Base-by-base conservation (phyloP, 1,284 basidiomycete genomes). In the Rugosomyces carneus region DNA sequence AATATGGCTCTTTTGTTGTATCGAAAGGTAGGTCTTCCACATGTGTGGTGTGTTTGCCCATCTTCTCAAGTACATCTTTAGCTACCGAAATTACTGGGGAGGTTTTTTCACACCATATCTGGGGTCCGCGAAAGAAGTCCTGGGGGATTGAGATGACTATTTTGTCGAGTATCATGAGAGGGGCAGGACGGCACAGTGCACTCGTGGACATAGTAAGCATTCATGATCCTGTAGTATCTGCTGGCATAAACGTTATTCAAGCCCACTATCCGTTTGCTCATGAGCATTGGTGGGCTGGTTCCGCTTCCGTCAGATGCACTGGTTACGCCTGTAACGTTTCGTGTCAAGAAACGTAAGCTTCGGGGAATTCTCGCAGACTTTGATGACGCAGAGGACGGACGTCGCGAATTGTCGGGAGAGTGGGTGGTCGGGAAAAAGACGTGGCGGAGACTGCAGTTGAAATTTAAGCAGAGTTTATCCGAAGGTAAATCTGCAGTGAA, bases 351-450 rank as follows among this genome's bases (percentile, higher is more conserved):
- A 54, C 81, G 89, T 8, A 66, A 75, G 3, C 70, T 96, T 31
- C 77, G 81, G 21, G 92, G 92, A 2, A 81, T 95, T 41, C 75
- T 96, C 18, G 72, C 81, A 6, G 74, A 84, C 10, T 79, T 78
- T 47, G 89, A 98, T 60, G 75, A 75, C n/a, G 58, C 70, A 7
- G 90, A 90, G 65, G 75, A 72, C 42, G 91, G 83, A 42, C 72
- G 63, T 13, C 78, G 95, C 5, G 88, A 94, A 60, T 74, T 99
- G 37, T 84, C 83, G 1, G 95, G 92, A 3, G 96, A 99, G 70
- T 99, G 95, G 95, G 87, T 98, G 15, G 88, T 98, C 11, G 91
- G 92, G 39, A 89, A 89, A 63, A 81, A 81, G 54, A 81, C 94
- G 0, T 98, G 94, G 93, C 84, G 84, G 53, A 72, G 83, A 16